Conservation (phyloP, 2,329 filamentous ascomycete species). For the Phialophora expanda region DNA sequence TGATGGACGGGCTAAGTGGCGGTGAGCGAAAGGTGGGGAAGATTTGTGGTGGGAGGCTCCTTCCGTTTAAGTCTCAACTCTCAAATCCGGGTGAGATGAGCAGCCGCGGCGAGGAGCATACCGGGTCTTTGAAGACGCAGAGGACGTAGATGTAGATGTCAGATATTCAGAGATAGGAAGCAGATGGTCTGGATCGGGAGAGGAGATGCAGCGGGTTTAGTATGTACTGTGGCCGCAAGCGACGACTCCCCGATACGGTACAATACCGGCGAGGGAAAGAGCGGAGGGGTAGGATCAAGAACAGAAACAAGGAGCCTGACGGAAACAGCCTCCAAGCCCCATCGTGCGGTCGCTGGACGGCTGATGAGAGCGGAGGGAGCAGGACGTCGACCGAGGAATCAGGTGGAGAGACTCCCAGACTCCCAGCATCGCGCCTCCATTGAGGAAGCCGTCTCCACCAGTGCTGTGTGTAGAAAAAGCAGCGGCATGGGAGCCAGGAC, state of each 20-base stretch:
- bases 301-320: constrained; percentile 31
- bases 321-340: constrained; percentile 24
- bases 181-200: constrained; percentile 22
- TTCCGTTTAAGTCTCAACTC: constrained; percentile 12
- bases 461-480: constrained; percentile 15
- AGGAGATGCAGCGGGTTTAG: constrained; percentile 30
- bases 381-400: constrained; percentile 12
- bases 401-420: constrained; percentile 2
- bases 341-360: constrained; percentile 23
- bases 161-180: constrained; percentile 22
- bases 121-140: constrained; percentile 6
- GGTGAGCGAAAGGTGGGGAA: constrained; percentile 34
- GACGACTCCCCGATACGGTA: constrained; percentile 28
- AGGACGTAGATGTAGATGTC: constrained; percentile 17
- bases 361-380: constrained; percentile 20
- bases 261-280: constrained; percentile 27
- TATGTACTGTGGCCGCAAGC: constrained; percentile 23
- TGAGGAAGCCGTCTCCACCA: not conserved
- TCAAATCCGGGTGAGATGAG: constrained; percentile 9
- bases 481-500: constrained; percentile 12
- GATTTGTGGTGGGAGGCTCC: constrained; percentile 23
- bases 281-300: constrained; percentile 26
- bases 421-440: not conserved
- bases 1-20: constrained; percentile 30
- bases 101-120: constrained; percentile 22